These are phyloP conservation scores for Hirsutella minnesotensis DNA, from an alignment of 2,329 filamentous ascomycete genomes.

Conservation along the genomic window DNA sequence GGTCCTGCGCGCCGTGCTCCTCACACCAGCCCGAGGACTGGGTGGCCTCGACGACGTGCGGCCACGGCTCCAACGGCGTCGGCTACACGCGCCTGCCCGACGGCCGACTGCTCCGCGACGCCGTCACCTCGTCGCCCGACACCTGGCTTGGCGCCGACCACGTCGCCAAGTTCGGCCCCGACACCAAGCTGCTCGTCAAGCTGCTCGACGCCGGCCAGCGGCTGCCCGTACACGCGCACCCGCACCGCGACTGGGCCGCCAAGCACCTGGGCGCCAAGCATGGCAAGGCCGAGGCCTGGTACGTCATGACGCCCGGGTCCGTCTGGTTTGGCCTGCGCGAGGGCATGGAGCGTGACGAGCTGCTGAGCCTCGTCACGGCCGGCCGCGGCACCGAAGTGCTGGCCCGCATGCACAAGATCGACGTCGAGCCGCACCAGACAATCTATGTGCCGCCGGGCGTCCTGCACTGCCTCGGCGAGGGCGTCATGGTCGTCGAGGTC, in stretches of 20 bases:
- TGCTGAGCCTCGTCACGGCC: slow-evolving; percentile 5
- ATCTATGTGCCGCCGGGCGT: slow-evolving; percentile 10
- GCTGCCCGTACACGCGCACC: slow-evolving; percentile 11
- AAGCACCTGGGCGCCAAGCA: slow-evolving; percentile 7
- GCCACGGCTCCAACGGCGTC: slow-evolving; percentile 6
- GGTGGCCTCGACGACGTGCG: slow-evolving; percentile 10
- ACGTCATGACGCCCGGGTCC: slow-evolving; percentile 8
- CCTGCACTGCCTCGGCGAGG: slow-evolving; percentile 11
- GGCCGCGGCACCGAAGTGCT: slow-evolving; percentile 6
- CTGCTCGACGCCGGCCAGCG: slow-evolving; percentile 11
- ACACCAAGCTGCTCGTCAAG: slow-evolving; percentile 11
- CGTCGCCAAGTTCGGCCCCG: slow-evolving; percentile 6
- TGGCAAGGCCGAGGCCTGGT: slow-evolving; percentile 13
- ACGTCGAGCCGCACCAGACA: slow-evolving; percentile 8
- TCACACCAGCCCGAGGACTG: slow-evolving; percentile 10
- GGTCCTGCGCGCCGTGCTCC: slow-evolving; percentile 2
- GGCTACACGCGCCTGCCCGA: slow-evolving; percentile 7
- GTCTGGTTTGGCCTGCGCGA: slow-evolving; percentile 8
- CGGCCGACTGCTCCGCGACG: slow-evolving; percentile 8
- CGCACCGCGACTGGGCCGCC: slow-evolving; percentile 9
- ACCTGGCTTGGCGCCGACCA: slow-evolving; percentile 9
- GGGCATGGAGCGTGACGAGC: slow-evolving; percentile 3
- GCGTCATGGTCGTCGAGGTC: slow-evolving; percentile 9
- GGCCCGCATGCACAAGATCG: slow-evolving; percentile 7
- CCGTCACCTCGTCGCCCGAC: slow-evolving; percentile 6